Conservation (phyloP, 2,329 filamentous ascomycete species). For the Aureobasidium uvarum region DNA sequence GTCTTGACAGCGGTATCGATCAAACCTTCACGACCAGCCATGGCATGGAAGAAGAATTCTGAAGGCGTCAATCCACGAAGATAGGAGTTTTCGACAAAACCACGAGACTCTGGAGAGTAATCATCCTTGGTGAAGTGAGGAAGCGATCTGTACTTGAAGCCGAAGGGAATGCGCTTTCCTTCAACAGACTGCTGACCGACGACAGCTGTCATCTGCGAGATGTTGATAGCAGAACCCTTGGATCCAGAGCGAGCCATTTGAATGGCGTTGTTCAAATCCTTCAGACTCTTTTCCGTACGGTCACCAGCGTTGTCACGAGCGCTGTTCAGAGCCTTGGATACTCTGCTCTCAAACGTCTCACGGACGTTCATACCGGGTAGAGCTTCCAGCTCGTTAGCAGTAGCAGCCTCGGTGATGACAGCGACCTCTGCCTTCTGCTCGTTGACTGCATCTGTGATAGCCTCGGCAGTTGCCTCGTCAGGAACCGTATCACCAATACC, state of each 20-base stretch:
- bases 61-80: constrained; percentile 90
- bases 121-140: constrained; percentile 99
- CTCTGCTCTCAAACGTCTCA: constrained; percentile 97
- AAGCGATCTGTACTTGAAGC: constrained; percentile 96
- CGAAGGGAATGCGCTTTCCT: constrained; percentile 97
- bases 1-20: constrained; percentile 99
- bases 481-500: constrained; percentile 98
- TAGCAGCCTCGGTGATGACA: constrained; percentile 71
- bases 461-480: constrained; percentile 76
- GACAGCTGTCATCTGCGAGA: constrained; percentile 98
- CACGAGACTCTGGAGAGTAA: constrained; percentile 93
- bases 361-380: constrained; percentile 97
- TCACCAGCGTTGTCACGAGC: constrained; percentile 97
- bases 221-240: constrained; percentile 98
- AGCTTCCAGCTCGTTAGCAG: constrained; percentile 84
- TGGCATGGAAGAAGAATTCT: constrained; percentile 99
- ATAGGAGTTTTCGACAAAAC: constrained; percentile 98
- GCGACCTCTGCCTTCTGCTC: constrained; percentile 79
- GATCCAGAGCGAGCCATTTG: constrained; percentile 96
- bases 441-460: constrained; percentile 78
- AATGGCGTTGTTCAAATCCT: constrained; percentile 93
- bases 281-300: constrained; percentile 84
- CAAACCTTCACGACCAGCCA: constrained; percentile 99
- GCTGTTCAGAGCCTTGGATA: constrained; percentile 88
- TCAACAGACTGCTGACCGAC: constrained; percentile 98